Conservation (phyloP, 768 basidiomycete species). For the Rhodotorula sphaerocarpa region DNA sequence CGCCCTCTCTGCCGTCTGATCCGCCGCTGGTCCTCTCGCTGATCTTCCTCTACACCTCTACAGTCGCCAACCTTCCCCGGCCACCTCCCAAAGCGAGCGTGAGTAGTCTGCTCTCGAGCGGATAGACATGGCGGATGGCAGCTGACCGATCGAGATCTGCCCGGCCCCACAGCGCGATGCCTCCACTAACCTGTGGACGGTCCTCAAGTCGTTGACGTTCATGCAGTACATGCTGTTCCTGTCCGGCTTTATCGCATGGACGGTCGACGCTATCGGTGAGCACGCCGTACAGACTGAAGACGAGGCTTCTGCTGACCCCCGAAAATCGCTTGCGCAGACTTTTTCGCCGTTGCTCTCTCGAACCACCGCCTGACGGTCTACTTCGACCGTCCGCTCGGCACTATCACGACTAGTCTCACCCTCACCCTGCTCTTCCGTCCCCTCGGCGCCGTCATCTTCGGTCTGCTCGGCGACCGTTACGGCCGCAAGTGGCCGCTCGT, state of each 20-base stretch:
- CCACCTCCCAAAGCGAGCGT: slow-evolving; percentile 17
- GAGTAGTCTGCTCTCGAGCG: background rate
- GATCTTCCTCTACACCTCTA: background rate
- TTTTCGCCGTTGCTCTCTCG: slow-evolving; percentile 54
- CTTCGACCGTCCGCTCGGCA: slow-evolving; percentile 37
- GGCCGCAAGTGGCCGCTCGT: slow-evolving; percentile 93
- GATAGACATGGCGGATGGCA: background rate
- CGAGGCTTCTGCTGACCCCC: too few relatives aligned
- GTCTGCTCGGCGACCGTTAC: slow-evolving; percentile 74
- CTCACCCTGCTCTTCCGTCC: slow-evolving; percentile 87
- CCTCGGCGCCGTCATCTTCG: slow-evolving; percentile 58
- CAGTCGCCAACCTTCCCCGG: slow-evolving; percentile 22
- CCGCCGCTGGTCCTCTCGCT: background rate
- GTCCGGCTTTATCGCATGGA: slow-evolving; percentile 72
- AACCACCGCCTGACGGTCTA: slow-evolving; percentile 40
- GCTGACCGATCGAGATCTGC: background rate
- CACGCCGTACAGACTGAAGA: too few relatives aligned
- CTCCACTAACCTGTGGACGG: slow-evolving; percentile 2
- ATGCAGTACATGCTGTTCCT: slow-evolving; percentile 43
- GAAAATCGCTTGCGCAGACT: too few relatives aligned
- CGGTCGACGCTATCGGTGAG: slow-evolving; percentile 76
- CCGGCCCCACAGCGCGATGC: background rate
- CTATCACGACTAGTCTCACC: slow-evolving; percentile 54
- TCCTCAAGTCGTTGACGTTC: slow-evolving; percentile 38
- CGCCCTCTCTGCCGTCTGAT: too few relatives aligned